Evolutionary conservation across 164 flowering plant genomes (phyloP).

Genomic region (Annona squamosa): DNA sequence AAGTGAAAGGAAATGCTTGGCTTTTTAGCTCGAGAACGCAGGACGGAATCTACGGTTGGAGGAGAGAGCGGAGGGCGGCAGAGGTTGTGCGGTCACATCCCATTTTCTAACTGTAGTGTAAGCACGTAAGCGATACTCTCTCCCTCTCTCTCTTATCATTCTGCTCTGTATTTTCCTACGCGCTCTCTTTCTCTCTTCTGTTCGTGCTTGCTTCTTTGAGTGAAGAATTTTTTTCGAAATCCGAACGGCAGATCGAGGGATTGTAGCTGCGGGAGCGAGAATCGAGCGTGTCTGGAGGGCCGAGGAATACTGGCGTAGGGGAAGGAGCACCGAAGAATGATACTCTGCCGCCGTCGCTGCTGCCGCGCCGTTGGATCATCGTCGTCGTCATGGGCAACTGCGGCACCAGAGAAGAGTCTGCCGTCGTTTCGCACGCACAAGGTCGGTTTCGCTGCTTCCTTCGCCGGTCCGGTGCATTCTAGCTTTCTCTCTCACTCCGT

Average conservation of each 20-base stretch:
- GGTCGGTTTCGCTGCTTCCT: conserved; percentile 26
- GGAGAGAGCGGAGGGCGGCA: not conserved
- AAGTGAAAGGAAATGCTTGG: too few species aligned
- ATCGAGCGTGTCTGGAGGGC: not conserved
- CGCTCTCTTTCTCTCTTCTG: not conserved
- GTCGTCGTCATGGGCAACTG: conserved; percentile 72
- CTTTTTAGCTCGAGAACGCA: not conserved
- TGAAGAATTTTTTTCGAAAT: not conserved
- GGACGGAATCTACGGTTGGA: not conserved
- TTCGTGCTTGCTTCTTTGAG: too few species aligned
- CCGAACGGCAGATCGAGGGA: not conserved
- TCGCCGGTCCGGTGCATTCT: not conserved
- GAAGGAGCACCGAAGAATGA: conserved; percentile 24
- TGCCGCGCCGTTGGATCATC: not conserved
- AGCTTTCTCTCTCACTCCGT: not conserved
- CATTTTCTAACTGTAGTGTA: not conserved
- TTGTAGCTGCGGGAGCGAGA: not conserved
- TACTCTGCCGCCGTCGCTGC: conserved; percentile 15
- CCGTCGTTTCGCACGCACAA: conserved; percentile 80
- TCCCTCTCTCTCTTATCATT: conserved; percentile 5
- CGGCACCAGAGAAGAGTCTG: conserved; percentile 90
- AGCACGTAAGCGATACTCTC: not conserved
- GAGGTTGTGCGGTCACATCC: not conserved
- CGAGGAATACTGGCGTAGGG: not conserved
- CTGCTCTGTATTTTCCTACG: not conserved